Base-by-base conservation (phyloP, 2,329 filamentous ascomycete species). In the Colletotrichum tamarilloi region DNA sequence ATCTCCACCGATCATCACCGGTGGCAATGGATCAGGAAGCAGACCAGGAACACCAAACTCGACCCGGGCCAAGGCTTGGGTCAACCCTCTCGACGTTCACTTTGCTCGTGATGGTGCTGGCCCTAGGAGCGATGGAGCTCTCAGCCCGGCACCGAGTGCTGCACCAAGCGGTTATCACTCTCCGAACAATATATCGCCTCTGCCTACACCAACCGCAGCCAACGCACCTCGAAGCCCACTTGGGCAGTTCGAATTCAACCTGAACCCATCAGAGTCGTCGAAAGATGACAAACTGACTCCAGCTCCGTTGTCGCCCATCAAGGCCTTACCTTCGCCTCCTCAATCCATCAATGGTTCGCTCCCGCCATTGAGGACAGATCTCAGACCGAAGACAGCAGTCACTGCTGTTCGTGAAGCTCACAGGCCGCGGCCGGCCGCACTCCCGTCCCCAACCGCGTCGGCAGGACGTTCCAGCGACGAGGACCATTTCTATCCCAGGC, bases 81-180 rank as follows among this genome's bases (percentile, higher is more conserved):
- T 85, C 7, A 87, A 86, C 72, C 85, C 87, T 0, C 81, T 88
- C n/a, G 85, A 88, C 14, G 82, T 86, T 38, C 84, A 87, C 70
- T 86, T 86, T 72, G 75, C 76, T 63, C 73, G 74, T 24, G 62
- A 83, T 76, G 71, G 79, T 76, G 63, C 76, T 59, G 58, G 76
- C 63, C n/a, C 62, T 9, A 65, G 62, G 28, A 65, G 32, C 26
- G 62, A 70, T 4, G 67, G 70, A n/a, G 56, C 70, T 2, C 70
- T 65, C 46, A 72, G 72, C 42, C 68, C 72, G 62, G 72, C 71
- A 26, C 62, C 68, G 22, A 65, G 67, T 58, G 56, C 58, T n/a
- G 62, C 56, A 3, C 73, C 78, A 19, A 78, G 76, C 8, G 78
- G 75, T 14, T 78, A 79, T 9, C 75, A 77, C 4, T 73, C 70